Evolutionary conservation across 306 rosid species (phyloP).

Genomic region (Dalbergia cochinchinensis): DNA sequence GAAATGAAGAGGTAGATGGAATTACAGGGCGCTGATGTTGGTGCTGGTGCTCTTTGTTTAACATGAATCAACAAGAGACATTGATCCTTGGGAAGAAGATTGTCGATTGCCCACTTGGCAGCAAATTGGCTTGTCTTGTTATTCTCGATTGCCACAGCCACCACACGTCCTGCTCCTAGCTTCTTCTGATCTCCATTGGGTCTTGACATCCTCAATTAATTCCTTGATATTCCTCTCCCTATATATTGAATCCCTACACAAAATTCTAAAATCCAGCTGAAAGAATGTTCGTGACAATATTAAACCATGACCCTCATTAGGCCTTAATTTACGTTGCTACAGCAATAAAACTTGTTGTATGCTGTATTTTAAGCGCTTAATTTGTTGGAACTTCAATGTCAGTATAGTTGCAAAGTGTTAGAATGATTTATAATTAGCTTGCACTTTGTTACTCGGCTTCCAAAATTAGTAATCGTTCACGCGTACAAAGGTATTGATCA

Average conservation of each 20-base stretch:
- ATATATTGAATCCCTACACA: too few species aligned
- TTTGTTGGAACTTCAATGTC: conserved; percentile 30
- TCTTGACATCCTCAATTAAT: conserved; percentile 43
- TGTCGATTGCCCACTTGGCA: conserved; percentile 81
- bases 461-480: conserved; percentile 27
- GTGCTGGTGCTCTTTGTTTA: conserved; percentile 44
- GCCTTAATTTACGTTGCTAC: background rate
- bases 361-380: conserved; percentile 17
- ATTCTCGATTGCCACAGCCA: conserved; percentile 82
- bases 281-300: background rate
- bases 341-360: background rate
- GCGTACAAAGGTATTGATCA: background rate
- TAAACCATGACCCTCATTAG: background rate
- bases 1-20: background rate
- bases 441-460: conserved; percentile 37
- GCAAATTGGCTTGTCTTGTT: conserved; percentile 81
- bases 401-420: conserved; percentile 5
- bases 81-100: conserved; percentile 75
- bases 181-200: conserved; percentile 48
- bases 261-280: background rate
- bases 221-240: background rate
- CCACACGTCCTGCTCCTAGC: conserved; percentile 55
- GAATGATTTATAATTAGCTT: conserved; percentile 14
- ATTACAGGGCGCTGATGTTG: conserved; percentile 46
- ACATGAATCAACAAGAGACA: conserved; percentile 67